These are phyloP conservation scores for Paraphoma sp. DNA, from an alignment of 2,329 filamentous ascomycete genomes.

Conservation along the genomic window DNA sequence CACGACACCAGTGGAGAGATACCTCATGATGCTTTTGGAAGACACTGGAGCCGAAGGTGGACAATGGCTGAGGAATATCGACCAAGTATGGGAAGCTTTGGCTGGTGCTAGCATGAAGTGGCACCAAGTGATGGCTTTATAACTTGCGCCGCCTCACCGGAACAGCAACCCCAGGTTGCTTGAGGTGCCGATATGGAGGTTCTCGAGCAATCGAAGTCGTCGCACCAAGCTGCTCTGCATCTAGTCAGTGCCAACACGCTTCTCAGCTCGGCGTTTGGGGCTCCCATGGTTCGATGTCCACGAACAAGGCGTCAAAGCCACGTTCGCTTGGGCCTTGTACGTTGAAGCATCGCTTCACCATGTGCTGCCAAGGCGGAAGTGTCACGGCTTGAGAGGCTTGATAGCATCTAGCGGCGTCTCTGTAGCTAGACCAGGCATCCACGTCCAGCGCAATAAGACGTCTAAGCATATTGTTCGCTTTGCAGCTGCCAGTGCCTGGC, in stretches of 20 bases:
- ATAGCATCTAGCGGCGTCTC: not conserved
- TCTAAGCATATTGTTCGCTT: not conserved
- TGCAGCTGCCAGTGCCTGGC: not conserved
- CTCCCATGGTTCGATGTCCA: not conserved
- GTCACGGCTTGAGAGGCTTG: slow-evolving; percentile 3
- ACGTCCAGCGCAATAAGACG: not conserved
- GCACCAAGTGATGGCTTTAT: slow-evolving; percentile 12
- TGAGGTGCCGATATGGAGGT: not conserved
- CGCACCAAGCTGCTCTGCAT: not conserved
- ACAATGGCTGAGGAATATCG: slow-evolving; percentile 6
- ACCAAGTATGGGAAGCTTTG: slow-evolving; percentile 14
- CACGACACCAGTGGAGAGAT: not conserved
- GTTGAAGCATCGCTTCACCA: slow-evolving; percentile 3
- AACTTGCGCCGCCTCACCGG: not conserved
- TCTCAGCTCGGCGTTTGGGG: slow-evolving; percentile 3
- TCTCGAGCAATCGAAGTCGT: slow-evolving; percentile 1
- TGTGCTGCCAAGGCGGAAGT: slow-evolving; percentile 3
- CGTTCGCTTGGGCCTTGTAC: slow-evolving; percentile 6
- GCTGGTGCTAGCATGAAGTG: not conserved
- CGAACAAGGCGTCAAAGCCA: slow-evolving; percentile 6
- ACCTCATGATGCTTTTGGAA: not conserved
- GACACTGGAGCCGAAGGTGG: no score
- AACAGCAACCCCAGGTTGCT: not conserved
- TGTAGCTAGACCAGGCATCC: no score
- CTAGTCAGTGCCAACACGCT: not conserved